Evolutionary conservation across 1,284 basidiomycete genomes (phyloP).

Genomic region (Marasmius sp.): DNA sequence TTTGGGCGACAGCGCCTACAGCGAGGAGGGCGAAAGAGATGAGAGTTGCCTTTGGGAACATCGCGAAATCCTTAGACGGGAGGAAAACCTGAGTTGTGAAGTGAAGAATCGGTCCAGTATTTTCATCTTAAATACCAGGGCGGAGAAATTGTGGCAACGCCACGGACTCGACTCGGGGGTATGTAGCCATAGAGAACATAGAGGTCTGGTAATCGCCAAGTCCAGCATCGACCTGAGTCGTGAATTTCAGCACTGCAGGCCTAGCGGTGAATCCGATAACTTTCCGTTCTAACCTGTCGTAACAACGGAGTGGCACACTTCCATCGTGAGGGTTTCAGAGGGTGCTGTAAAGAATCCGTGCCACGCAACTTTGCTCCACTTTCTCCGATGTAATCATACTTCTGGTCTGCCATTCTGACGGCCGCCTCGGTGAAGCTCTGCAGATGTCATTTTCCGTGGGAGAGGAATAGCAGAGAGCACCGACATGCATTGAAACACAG

Average conservation of each 20-base stretch:
- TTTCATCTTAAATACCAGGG: not conserved
- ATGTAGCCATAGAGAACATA: not conserved
- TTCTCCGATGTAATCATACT: too few relatives aligned
- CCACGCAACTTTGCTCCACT: too few relatives aligned
- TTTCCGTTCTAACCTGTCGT: too few relatives aligned
- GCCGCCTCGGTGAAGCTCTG: too few relatives aligned
- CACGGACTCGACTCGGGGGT: not conserved
- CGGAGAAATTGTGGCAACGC: not conserved
- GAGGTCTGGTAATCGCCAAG: not conserved
- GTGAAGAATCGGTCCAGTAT: not conserved
- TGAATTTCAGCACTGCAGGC: not conserved
- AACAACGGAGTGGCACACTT: too few relatives aligned
- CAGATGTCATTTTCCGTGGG: too few relatives aligned
- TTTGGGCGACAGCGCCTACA: constrained; percentile 8
- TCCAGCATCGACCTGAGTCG: not conserved
- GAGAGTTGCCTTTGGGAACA: constrained; percentile 11
- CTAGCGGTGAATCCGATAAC: too few relatives aligned
- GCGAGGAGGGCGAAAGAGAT: constrained; percentile 11
- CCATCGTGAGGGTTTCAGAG: too few relatives aligned
- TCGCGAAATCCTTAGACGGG: not conserved
- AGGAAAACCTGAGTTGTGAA: not conserved
- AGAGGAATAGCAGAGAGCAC: too few relatives aligned
- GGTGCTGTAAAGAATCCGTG: too few relatives aligned
- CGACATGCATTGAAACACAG: too few relatives aligned
- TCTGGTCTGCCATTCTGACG: too few relatives aligned